Evolutionary conservation across 768 basidiomycete species (phyloP), one percentile per base, ranked within the genome.

Genomic region (Boletus speciosus): DNA sequence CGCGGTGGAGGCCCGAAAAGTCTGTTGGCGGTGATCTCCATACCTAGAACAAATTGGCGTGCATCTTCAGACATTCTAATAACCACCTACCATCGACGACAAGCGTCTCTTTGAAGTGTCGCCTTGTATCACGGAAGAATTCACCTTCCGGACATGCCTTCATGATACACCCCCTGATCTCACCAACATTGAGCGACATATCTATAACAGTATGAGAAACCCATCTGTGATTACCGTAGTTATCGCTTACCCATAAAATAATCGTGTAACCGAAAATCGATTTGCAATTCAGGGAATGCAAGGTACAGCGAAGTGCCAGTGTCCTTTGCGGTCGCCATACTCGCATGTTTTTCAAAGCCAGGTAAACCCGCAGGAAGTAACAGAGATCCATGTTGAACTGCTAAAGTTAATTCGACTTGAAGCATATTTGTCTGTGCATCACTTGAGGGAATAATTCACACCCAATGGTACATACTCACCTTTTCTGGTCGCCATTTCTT

Each of bases 1-100:
- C 82, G 80, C 7, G 96, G 96, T 54, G 85, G 83, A 12, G 91
- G 90, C 8, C 96, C 96, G 64, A 97, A 96, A 11, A 98, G 73
- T 25, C 95, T 83, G 65, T 97, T 82, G 2, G 90, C 86, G 14
- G 83, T 82, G 45, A 98, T 81, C 56, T 90, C 81, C 59, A 95
- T 68, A 11, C 88, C 91, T 89, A 25, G 23, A 11, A 53, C 39
- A 44, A 6, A 45, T 62, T 37, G 14, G 47, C 27, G 49, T 32
- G 29, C 40, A 35, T 47, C 44, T 40, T 45, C 27, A 19, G 9
- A 21, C 37, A 36, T 40, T 36, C 9, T 4, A 23, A 44, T 32
- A 32, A 39, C 19, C 38, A 60, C 68, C 32, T 53, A 78, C 83
- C 77, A 58, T 82, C 80, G 16, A 88, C 70, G 19, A 87, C 66